Conservation (phyloP, 1,284 basidiomycete species). For the Cryptococcus sp. region DNA sequence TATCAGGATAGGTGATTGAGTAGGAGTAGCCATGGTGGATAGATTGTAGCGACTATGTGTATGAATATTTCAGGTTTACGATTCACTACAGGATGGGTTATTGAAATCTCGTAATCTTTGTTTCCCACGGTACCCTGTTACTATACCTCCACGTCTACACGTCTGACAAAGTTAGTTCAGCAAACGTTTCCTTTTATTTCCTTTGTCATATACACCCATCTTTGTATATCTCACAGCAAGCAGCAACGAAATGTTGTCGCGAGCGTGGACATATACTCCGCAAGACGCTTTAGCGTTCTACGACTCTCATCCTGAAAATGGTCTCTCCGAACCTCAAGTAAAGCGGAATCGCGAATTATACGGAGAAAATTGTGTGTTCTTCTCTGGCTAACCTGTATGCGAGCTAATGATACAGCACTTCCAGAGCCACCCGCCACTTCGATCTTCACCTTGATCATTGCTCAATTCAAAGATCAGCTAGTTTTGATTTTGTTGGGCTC, state of each 20-base stretch:
- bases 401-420: slow-evolving; percentile 57
- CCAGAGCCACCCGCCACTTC: slow-evolving; percentile 87
- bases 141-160: neutral
- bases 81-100: neutral
- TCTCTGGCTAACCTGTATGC: neutral
- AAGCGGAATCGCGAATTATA: slow-evolving; percentile 69
- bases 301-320: slow-evolving; percentile 31
- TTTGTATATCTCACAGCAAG: neutral
- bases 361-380: slow-evolving; percentile 71
- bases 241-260: slow-evolving; percentile 32
- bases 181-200: neutral
- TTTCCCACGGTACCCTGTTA: neutral
- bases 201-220: neutral
- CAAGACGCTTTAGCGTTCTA: slow-evolving; percentile 44
- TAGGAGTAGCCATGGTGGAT: slow-evolving; percentile 39
- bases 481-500: slow-evolving; percentile 90
- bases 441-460: slow-evolving; percentile 86
- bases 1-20: slow-evolving; percentile 41
- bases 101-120: neutral
- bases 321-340: slow-evolving; percentile 45
- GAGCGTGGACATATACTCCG: slow-evolving; percentile 46
- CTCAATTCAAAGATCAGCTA: slow-evolving; percentile 96
- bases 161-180: neutral
- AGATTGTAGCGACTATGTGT: neutral
- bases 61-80: too few species aligned